These are phyloP conservation scores for Beta lomatogona DNA, from an alignment of 179 eudicot genomes.

Conservation along the genomic window DNA sequence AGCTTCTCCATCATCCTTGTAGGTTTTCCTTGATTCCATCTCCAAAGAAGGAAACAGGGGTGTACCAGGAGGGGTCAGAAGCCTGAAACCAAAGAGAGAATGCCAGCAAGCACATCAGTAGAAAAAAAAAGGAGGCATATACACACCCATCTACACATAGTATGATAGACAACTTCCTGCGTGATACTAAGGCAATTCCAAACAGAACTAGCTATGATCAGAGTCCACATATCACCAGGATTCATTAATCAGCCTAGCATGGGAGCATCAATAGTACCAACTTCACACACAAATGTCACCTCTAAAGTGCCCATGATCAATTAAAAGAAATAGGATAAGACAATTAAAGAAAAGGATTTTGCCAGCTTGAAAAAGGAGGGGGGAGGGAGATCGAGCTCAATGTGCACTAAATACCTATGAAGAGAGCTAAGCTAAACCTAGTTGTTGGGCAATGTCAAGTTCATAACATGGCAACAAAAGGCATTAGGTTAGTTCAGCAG, in stretches of 20 bases:
- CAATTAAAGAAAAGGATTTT: too few relatives aligned
- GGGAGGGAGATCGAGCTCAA: too few relatives aligned
- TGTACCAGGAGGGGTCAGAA: conserved; percentile 96
- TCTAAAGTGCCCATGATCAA: background rate
- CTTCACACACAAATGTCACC: background rate
- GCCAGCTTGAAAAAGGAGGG: too few relatives aligned
- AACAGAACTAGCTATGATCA: too few relatives aligned
- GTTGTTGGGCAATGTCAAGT: too few relatives aligned
- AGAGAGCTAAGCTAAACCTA: too few relatives aligned
- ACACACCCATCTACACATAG: background rate
- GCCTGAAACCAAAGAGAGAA: conserved; percentile 61
- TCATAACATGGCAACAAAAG: too few relatives aligned
- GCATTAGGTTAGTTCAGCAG: too few relatives aligned
- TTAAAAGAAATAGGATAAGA: background rate
- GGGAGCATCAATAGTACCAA: background rate
- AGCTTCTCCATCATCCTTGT: conserved; percentile 69
- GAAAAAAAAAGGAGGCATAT: background rate
- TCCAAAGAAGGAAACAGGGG: conserved; percentile 97
- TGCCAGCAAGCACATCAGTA: background rate
- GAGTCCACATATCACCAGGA: background rate
- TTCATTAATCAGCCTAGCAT: background rate
- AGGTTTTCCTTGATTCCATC: conserved; percentile 74
- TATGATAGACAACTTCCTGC: background rate
- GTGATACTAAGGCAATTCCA: background rate
- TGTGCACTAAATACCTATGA: too few relatives aligned